phyloP scores from a whole-genome alignment of 371 early-diverging fungal species.

The Mucor circinelloides region DNA sequence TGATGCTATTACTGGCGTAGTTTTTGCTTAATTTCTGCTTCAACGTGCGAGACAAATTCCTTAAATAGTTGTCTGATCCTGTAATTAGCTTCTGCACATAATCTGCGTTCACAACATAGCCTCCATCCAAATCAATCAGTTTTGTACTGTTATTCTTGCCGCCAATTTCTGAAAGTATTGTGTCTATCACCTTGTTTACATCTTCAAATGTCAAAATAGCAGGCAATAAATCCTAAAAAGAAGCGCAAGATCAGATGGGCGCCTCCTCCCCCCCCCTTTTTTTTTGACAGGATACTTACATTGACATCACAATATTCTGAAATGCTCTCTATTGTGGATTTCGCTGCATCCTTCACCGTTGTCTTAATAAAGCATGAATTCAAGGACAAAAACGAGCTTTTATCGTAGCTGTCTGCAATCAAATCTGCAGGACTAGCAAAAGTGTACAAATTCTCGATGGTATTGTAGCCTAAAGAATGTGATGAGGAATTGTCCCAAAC shows the following conservation, averaged over 20 bases:
- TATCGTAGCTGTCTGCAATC: conserved; percentile 9
- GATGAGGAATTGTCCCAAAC: not conserved
- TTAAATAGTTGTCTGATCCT: conserved; percentile 7
- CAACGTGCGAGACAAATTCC: conserved; percentile 5
- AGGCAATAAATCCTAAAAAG: conserved; percentile 16
- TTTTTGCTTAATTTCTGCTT: conserved; percentile 13
- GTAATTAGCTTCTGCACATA: conserved; percentile 22
- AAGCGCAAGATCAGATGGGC: too few species aligned
- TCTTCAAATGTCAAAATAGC: conserved; percentile 17
- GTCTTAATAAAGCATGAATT: conserved; percentile 22
- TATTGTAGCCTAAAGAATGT: conserved; percentile 8
- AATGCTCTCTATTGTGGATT: not conserved
- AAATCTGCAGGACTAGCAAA: conserved; percentile 19
- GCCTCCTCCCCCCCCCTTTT: too few species aligned
- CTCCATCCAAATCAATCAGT: conserved; percentile 15
- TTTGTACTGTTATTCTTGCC: conserved; percentile 2
- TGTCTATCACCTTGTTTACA: conserved; percentile 20
- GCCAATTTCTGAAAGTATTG: conserved; percentile 11
- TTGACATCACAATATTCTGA: conserved; percentile 20
- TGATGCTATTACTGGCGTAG: not conserved
- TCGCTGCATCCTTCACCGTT: conserved; percentile 9
- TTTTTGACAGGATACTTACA: not conserved
- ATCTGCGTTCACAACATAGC: conserved; percentile 18
- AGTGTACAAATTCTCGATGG: conserved; percentile 18
- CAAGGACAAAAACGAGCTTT: not conserved